Conservation (phyloP, 1,284 basidiomycete species). For the Ceratobasidium sp. region DNA sequence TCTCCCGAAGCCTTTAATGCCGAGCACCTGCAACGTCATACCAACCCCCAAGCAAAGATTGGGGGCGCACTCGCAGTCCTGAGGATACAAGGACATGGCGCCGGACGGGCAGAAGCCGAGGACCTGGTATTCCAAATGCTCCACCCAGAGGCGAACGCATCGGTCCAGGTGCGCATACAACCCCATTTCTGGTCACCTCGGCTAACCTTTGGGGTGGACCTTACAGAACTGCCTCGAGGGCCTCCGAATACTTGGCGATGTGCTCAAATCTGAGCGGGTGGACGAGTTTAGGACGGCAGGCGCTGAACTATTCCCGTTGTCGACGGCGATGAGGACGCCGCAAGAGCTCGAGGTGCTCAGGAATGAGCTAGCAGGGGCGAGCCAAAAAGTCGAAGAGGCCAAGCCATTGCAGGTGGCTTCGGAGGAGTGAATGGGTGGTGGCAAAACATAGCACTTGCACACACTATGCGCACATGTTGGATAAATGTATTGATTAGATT, state of each 20-base stretch:
- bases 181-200: conserved; percentile 35
- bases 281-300: conserved; percentile 52
- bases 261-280: conserved; percentile 44
- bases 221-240: conserved; percentile 45
- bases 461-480: neutral
- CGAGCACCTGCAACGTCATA: conserved; percentile 75
- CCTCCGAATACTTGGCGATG: conserved; percentile 17
- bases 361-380: conserved; percentile 31
- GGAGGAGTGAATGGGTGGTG: neutral
- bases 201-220: conserved; percentile 32
- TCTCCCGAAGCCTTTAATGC: conserved; percentile 75
- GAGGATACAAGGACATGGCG: conserved; percentile 40
- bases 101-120: conserved; percentile 65
- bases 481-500: conserved; percentile 27
- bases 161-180: conserved; percentile 61
- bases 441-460: conserved; percentile 18
- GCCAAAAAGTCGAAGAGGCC: conserved; percentile 29
- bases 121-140: conserved; percentile 66
- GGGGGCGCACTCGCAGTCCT: conserved; percentile 66
- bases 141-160: conserved; percentile 59
- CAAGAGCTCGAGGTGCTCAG: conserved; percentile 52
- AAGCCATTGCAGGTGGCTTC: conserved; percentile 23
- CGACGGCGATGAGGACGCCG: conserved; percentile 54
- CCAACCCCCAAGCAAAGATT: conserved; percentile 66
- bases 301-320: conserved; percentile 53